A percentile compares a stretch with the other conserved stretches of the same genome.
Evolutionary conservation across 176 grass and related monocot species (phyloP).

Genomic region (Rhynchospora breviuscula): DNA sequence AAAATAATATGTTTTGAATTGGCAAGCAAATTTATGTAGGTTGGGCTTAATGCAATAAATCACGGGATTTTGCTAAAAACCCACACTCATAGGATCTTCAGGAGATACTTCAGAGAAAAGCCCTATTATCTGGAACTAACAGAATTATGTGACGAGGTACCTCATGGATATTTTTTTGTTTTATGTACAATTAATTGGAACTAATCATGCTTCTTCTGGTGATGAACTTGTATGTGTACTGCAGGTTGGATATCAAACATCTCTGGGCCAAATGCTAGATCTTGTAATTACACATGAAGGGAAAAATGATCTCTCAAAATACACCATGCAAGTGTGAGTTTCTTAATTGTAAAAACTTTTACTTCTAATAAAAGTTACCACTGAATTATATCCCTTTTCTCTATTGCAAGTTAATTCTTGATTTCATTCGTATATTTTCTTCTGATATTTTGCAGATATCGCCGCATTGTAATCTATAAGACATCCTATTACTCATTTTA

Average conservation of each 20-base stretch:
- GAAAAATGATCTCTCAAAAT: conserved; percentile 33
- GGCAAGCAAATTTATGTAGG: conserved; percentile 13
- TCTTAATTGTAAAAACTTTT: background rate
- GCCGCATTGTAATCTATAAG: conserved; percentile 58
- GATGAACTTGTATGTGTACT: background rate
- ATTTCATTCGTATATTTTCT: background rate
- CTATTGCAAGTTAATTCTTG: background rate
- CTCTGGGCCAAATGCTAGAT: conserved; percentile 58
- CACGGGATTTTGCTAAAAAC: conserved; percentile 56
- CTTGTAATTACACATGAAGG: conserved; percentile 43
- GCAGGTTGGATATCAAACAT: conserved; percentile 44
- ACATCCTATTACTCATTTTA: conserved; percentile 71
- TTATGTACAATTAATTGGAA: background rate
- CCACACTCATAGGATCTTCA: conserved; percentile 52
- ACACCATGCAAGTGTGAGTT: conserved; percentile 45
- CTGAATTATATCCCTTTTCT: conserved; percentile 4
- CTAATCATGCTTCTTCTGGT: background rate
- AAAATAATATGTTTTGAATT: background rate
- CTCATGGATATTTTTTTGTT: background rate
- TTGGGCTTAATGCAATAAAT: conserved; percentile 55
- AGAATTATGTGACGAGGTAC: conserved; percentile 48
- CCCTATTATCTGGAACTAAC: conserved; percentile 44
- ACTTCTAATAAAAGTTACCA: background rate
- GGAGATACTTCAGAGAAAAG: conserved; percentile 57
- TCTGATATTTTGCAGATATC: conserved; percentile 32